A percentile compares a stretch with the other conserved stretches of the same genome.
Conservation (phyloP, 1,284 basidiomycete species). For the Rhodofomes roseus region DNA sequence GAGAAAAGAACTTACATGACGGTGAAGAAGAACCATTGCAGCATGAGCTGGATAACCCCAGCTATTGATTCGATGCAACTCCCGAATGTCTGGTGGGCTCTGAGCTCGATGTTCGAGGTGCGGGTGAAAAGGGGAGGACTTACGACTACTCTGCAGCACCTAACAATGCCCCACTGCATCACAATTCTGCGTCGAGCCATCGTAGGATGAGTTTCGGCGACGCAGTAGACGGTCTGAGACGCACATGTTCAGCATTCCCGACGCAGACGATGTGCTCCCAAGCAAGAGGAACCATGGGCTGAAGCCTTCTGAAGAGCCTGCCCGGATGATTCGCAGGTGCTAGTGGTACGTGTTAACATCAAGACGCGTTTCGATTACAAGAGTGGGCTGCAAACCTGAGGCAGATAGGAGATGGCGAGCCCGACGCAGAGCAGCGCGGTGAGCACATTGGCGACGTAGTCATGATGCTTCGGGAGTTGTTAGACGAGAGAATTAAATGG, state of each 20-base stretch:
- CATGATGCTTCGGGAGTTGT: slow-evolving; percentile 53
- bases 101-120: not conserved
- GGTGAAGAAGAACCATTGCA: slow-evolving; percentile 88
- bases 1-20: slow-evolving; percentile 62
- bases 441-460: slow-evolving; percentile 72
- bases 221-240: slow-evolving; percentile 18
- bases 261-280: slow-evolving; percentile 82
- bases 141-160: slow-evolving; percentile 78
- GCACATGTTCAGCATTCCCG: slow-evolving; percentile 81
- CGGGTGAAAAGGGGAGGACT: slow-evolving; percentile 27
- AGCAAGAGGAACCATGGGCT: slow-evolving; percentile 93
- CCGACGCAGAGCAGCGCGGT: slow-evolving; percentile 76
- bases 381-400: slow-evolving; percentile 60
- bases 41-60: slow-evolving; percentile 79
- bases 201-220: not conserved
- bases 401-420: slow-evolving; percentile 83
- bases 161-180: slow-evolving; percentile 84
- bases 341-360: slow-evolving; percentile 23
- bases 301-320: slow-evolving; percentile 82
- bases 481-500: not conserved
- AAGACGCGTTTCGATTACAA: not conserved
- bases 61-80: slow-evolving; percentile 81
- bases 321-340: slow-evolving; percentile 73
- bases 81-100: slow-evolving; percentile 49
- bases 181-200: slow-evolving; percentile 54